These are phyloP conservation scores for Eucalyptus tenuipes DNA, from an alignment of 345 rosid species.

Conservation along the genomic window DNA sequence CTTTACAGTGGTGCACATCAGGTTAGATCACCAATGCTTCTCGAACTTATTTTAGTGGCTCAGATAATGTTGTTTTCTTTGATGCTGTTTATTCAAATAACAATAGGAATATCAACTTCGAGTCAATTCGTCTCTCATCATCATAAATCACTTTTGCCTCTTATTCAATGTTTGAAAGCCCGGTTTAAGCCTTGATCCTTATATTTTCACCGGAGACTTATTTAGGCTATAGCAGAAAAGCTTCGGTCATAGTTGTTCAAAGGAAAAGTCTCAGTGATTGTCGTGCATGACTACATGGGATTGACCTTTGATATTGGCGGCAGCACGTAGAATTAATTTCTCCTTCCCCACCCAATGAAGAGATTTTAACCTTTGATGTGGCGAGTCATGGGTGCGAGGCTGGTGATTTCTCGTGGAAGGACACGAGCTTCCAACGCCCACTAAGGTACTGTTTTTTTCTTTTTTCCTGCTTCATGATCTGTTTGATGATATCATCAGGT, in stretches of 20 bases:
- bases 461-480: background rate
- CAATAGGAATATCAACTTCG: too few relatives aligned
- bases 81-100: too few relatives aligned
- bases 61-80: too few relatives aligned
- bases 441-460: too few relatives aligned
- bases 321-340: slow-evolving; percentile 94
- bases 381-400: slow-evolving; percentile 97
- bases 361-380: slow-evolving; percentile 65
- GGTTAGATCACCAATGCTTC: slow-evolving; percentile 18
- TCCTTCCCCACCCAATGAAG: slow-evolving; percentile 52
- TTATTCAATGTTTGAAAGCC: too few relatives aligned
- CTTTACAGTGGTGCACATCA: slow-evolving; percentile 81
- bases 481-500: too few relatives aligned
- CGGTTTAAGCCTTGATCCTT: background rate
- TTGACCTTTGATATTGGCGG: background rate
- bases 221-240: background rate
- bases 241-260: background rate
- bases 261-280: too few relatives aligned
- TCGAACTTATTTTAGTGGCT: too few relatives aligned
- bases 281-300: too few relatives aligned
- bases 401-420: slow-evolving; percentile 46
- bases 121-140: too few relatives aligned
- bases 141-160: background rate
- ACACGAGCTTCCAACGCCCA: slow-evolving; percentile 37
- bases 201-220: background rate